phyloP scores from a whole-genome alignment of 2,329 filamentous ascomycete species.

The Monosporascus sp. region DNA sequence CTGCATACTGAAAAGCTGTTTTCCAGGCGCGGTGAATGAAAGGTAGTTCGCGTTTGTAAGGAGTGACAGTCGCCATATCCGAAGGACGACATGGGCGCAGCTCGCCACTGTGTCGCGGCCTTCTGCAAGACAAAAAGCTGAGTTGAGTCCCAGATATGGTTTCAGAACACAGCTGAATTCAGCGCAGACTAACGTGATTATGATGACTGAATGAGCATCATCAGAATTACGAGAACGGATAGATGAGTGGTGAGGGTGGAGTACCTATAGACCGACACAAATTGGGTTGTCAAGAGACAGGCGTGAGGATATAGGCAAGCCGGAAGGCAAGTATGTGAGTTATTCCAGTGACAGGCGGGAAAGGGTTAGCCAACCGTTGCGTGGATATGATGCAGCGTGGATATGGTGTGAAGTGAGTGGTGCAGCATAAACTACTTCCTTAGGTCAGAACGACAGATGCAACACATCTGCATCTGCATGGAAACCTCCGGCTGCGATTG shows the following conservation, averaged over 20 bases:
- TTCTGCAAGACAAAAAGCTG: slow-evolving; percentile 10
- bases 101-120: slow-evolving; percentile 22
- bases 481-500: not conserved
- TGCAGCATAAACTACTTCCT: too few relatives aligned
- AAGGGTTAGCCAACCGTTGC: too few relatives aligned
- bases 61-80: slow-evolving; percentile 44
- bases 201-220: not conserved
- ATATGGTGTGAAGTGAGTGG: too few relatives aligned
- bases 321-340: too few relatives aligned
- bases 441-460: too few relatives aligned
- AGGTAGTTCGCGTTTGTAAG: slow-evolving; percentile 44
- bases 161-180: slow-evolving; percentile 5
- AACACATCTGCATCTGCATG: too few relatives aligned
- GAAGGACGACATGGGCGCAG: slow-evolving; percentile 30
- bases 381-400: too few relatives aligned
- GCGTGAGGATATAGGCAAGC: too few relatives aligned
- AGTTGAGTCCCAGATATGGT: slow-evolving; percentile 3
- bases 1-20: slow-evolving; percentile 33
- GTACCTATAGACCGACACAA: too few relatives aligned
- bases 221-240: not conserved
- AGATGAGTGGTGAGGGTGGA: too few relatives aligned
- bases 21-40: slow-evolving; percentile 53
- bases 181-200: not conserved
- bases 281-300: too few relatives aligned
- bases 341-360: too few relatives aligned